Evolutionary conservation across 2,329 filamentous ascomycete species (phyloP), one percentile per base, ranked within the genome.

Genomic region (Colletotrichum sp.): DNA sequence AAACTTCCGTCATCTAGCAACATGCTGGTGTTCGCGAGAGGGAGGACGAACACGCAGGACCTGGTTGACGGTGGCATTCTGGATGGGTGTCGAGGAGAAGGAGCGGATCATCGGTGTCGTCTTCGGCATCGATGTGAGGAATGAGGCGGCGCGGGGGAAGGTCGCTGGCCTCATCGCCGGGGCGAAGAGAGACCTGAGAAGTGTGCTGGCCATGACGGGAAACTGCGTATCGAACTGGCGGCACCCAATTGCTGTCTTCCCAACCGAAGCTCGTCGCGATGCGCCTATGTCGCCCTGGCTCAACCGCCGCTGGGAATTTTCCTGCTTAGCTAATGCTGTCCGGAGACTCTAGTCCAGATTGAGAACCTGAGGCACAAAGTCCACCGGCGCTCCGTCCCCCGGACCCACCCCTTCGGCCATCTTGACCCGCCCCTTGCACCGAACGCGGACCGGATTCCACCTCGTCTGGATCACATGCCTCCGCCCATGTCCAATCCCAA

Each of bases 21-120:
- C 44, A 9, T 65, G 36, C 7, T 63, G 8, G 34, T 57, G 9
- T 8, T 26, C 15, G 34, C 32, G 10, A 21, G 30, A 44, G 65
- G 28, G 26, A n/a, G 26, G 21, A 81, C 86, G 76, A 83, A 89
- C 88, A 78, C 91, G 90, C 21, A 94, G 88, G 75, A 95, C 92
- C 84, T 96, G 94, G 87, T 93, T 95, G 80, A 94, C 89, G 10
- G 94, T 96, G 71, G 93, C 92, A 79, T 87, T 86, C 72, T 86
- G 87, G 34, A 87, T 81, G 0, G 91, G 86, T 0, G 93, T 91
- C 44, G 89, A 89, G n/a, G 90, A 90, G 85, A 93, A 93, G 77
- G 86, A 80, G 73, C 88, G 87, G n/a, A 81, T 74, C 21, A 81
- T 60, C 73, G 72, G 72, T 39, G 72, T 66, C 44, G 78, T 57